Evolutionary conservation across 2,329 filamentous ascomycete genomes (phyloP).

Genomic region (Phialemoniopsis sp.): DNA sequence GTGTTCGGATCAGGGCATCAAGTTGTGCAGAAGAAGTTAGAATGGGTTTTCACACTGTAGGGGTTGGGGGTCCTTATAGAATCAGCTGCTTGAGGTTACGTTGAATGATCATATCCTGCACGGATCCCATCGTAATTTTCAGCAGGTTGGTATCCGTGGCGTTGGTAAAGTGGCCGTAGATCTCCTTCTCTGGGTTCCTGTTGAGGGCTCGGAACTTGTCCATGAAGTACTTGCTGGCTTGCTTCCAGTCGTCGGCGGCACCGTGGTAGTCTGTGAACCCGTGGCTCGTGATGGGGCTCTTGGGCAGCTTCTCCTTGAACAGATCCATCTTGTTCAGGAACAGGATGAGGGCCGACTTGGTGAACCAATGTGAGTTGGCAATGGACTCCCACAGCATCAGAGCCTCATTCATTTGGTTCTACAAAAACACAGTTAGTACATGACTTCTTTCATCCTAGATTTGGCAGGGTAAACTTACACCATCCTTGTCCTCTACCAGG

Average conservation of each 20-base stretch:
- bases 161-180: constrained; percentile 60
- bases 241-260: constrained; percentile 65
- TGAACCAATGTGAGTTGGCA: constrained; percentile 83
- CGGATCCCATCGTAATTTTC: constrained; percentile 81
- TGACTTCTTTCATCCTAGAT: background rate
- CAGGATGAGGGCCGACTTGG: constrained; percentile 74
- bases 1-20: background rate
- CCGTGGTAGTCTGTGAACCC: constrained; percentile 77
- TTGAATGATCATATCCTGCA: constrained; percentile 86
- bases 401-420: constrained; percentile 92
- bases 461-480: constrained; percentile 53
- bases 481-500: constrained; percentile 92
- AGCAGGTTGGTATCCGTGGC: constrained; percentile 68
- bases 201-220: constrained; percentile 78
- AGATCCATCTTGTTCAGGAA: constrained; percentile 88
- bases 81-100: constrained; percentile 78
- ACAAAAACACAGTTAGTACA: background rate
- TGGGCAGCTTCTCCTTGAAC: constrained; percentile 71
- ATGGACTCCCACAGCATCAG: constrained; percentile 85
- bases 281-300: constrained; percentile 68
- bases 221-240: constrained; percentile 76
- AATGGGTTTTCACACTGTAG: background rate
- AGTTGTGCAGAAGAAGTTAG: background rate
- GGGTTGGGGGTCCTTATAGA: constrained; percentile 39
- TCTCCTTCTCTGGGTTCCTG: constrained; percentile 60